A percentile compares a stretch with the other conserved stretches of the same genome.
Conservation (phyloP, 768 basidiomycete genomes). For the Lyophyllum semitale region DNA sequence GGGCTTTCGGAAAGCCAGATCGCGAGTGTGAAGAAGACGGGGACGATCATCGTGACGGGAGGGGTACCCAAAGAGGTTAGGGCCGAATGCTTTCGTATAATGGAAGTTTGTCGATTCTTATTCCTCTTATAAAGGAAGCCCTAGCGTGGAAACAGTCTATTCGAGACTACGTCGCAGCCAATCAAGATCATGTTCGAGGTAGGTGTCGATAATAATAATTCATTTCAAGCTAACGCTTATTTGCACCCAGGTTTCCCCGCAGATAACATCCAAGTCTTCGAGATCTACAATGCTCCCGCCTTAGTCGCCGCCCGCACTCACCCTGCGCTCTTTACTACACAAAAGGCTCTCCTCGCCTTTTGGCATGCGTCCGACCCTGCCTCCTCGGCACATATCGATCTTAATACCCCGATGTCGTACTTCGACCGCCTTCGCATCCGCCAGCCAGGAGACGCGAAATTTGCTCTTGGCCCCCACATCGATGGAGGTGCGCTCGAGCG, state of each 20-base stretch:
- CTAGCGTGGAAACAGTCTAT: constrained; percentile 58
- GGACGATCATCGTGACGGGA: constrained; percentile 58
- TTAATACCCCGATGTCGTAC: constrained; percentile 68
- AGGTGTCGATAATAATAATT: not conserved
- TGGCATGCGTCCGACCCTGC: constrained; percentile 54
- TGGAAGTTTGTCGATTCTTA: not conserved
- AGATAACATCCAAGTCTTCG: constrained; percentile 70
- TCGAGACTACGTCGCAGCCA: constrained; percentile 53
- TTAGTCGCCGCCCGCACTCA: constrained; percentile 75
- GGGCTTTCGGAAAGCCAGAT: constrained; percentile 51
- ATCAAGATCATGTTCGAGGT: constrained; percentile 52
- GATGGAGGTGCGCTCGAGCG: constrained; percentile 57
- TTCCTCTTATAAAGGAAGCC: constrained; percentile 46
- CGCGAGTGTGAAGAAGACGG: constrained; percentile 47
- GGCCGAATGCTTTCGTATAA: not conserved
- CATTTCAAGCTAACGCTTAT: not conserved
- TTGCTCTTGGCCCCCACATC: constrained; percentile 65
- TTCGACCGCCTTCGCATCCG: constrained; percentile 78
- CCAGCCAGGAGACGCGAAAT: constrained; percentile 67
- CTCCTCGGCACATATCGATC: constrained; percentile 36
- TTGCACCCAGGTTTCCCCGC: constrained; percentile 57
- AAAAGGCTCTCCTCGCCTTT: constrained; percentile 56
- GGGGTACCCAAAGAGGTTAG: constrained; percentile 56
- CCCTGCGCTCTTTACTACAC: constrained; percentile 55
- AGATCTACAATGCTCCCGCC: constrained; percentile 67